Evolutionary conservation across 2,329 filamentous ascomycete genomes (phyloP), one percentile per base, ranked within the genome.

Genomic region (Neophaeococcomyces aloes): DNA sequence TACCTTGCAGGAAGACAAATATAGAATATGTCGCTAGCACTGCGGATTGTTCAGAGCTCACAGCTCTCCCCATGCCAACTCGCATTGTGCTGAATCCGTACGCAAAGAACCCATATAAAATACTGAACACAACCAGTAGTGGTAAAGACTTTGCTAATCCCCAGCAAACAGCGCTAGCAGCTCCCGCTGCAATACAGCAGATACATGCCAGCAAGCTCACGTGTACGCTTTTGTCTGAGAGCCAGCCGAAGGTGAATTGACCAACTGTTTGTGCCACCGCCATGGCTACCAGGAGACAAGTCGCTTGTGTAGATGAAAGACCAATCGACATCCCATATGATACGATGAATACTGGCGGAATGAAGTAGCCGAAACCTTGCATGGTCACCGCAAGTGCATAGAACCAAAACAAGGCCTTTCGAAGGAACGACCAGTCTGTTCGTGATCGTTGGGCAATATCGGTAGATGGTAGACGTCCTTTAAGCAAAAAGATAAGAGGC

Each of bases 371-470:
- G 2, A 65, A 43, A 0, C 61, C 59, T 35, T 62, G 49, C 10
- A 63, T 31, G 19, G 62, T 62, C 10, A 66, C 69, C 1, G 66
- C 61, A 1, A 70, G 49, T 11, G 68, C 67, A 59, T 70, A 71
- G 25, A 73, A 57, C 14, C 70, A 51, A 47, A 67, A 68, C 42
- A 65, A 51, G 51, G 60, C 32, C 14, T 48, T 49, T 17, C 49
- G 54, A 48, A 63, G 58, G 50, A 61, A 70, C 38, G 43, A 59
- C 56, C 50, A 59, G 47, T 53, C 57, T 4, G 54, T 50, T 44
- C 10, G 33, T 17, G 10, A 57, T 43, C 7, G 7, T 10, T 17
- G 18, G 7, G 4, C 29, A 4, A 10, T 7, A 5, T 39, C 5
- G 4, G 14, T 7, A 6, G 15, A 7, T n/a, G 62, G 62, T 17